Evolutionary conservation across 129 eudicot species (phyloP), one percentile per base, ranked within the genome.

Genomic region (Pittosporum tobira): DNA sequence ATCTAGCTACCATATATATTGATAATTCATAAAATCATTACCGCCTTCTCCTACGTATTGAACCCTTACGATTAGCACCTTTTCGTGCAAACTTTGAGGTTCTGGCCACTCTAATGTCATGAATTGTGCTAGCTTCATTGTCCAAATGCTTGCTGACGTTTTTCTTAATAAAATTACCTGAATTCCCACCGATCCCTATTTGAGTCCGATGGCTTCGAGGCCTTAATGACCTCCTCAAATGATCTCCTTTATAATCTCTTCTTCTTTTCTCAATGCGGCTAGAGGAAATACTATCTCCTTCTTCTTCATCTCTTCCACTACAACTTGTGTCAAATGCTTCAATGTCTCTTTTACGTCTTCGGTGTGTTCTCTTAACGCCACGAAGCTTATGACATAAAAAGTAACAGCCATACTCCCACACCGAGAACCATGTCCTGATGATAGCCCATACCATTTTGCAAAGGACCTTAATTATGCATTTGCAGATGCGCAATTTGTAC

Each of bases 401-500:
- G 49, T 58, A 58, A 49, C 63, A 58, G 13, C 63, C 44, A 40
- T 58, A 58, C 49, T 58, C 63, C 63, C 63, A 58, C 30, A 38
- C 3, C 0, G 63, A 58, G 36, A 38, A 43, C 25, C 46, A 58
- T 14, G 46, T 23, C 22, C 49, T 18, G 11, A 58, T 37, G 63
- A 48, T 37, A 12, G 31, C 63, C 63, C 63, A 58, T 14, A 58
- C 63, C 3, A 40, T 36, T 40, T 58, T 58, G 63, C 63, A 58
- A 19, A 44, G 25, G 46, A 27, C 22, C 48, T 27, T 12, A 38
- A 20, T 16, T 3, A 58, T 37, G 49, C 63, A 58, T 25, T 38
- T 40, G 18, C 22, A 58, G 6, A 58, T 40, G 2, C 63, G 49
- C 63, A 38, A 23, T 22, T 58, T 26, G 46, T 36, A 58, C 21